A percentile compares a stretch with the other conserved stretches of the same genome.
Evolutionary conservation across 352 stramenopile genomes (phyloP).

Genomic region (Pseudoperonospora humuli): DNA sequence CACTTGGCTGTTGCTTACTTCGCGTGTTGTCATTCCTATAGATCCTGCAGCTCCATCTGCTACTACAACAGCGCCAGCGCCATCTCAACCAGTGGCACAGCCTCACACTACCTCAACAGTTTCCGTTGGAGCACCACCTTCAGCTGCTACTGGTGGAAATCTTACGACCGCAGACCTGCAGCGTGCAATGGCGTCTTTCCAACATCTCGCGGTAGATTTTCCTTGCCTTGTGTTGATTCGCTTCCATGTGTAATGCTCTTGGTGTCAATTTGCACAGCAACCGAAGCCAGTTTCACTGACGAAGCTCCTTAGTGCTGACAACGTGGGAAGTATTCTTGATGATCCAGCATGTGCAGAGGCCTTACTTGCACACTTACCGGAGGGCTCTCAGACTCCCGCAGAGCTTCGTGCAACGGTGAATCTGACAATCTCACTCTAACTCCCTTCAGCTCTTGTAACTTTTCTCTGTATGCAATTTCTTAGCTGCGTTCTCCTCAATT

Average conservation of each 20-base stretch:
- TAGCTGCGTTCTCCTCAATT: conserved; percentile 81
- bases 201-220: conserved; percentile 42
- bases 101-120: conserved; percentile 1
- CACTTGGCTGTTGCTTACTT: background rate
- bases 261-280: conserved; percentile 26
- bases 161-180: conserved; percentile 80
- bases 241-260: background rate
- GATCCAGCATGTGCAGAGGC: conserved; percentile 48
- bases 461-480: too few relatives aligned
- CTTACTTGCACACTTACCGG: conserved; percentile 66
- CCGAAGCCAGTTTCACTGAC: conserved; percentile 52
- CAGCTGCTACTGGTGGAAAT: conserved; percentile 16
- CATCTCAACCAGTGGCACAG: background rate
- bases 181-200: conserved; percentile 78
- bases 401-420: conserved; percentile 71
- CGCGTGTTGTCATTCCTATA: background rate
- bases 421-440: background rate
- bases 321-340: conserved; percentile 47
- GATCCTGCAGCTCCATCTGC: conserved; percentile 2
- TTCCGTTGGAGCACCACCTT: conserved; percentile 6
- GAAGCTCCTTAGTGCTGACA: conserved; percentile 56
- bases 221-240: background rate
- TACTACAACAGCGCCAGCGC: conserved; percentile 4
- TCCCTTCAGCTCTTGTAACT: background rate
- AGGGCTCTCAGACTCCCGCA: conserved; percentile 62